Base-by-base conservation (phyloP, 495 filamentous ascomycete species). In the Daldinia loculata region DNA sequence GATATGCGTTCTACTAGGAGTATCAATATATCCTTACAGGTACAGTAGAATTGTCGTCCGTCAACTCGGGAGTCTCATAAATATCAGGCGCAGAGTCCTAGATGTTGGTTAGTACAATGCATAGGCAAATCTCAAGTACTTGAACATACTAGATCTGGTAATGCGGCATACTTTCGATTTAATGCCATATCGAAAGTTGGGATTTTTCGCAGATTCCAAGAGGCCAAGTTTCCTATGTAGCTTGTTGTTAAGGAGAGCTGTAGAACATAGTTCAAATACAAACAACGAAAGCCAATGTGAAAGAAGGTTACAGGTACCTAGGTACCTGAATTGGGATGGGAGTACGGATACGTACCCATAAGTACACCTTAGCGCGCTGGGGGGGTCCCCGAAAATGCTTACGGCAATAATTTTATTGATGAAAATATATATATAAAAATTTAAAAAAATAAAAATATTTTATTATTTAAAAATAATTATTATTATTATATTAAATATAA, bases 21-120 rank as follows among this genome's bases (percentile, higher is more conserved):
- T 41, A 26, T 26, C 17, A 15, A 24, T 15, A 36, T 41, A n/a
- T 66, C 75, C 81, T 69, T 76, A 96, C 92, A 32, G 88, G 92
- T 63, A 93, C 77, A 39, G 94, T 98, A 29, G 93, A 97, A 57
- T 85, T 90, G 76, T 95, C 94, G 74, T 97, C 93, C 26, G 88
- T 93, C 70, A 97, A 83, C 65, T 95, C 93, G 74, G 94, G 94
- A 52, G 94, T 97, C 81, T 97, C 94, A 82, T 98, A 98, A 74
- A 96, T 91, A 76, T 97, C 94, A 78, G 94, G 94, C 26, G 93
- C 92, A 26, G 88, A 89, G 77, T 98, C 94, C 93, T 95, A 66
- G 19, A 4, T 36, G 55, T 43, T 17, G 32, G 66, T 36, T 68
- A 66, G 48, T 61, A 68, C 14, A 14, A 27, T n/a, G 41, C 11